Base-by-base conservation (phyloP, 2,329 filamentous ascomycete genomes). In the Calonectria multiphialidica region DNA sequence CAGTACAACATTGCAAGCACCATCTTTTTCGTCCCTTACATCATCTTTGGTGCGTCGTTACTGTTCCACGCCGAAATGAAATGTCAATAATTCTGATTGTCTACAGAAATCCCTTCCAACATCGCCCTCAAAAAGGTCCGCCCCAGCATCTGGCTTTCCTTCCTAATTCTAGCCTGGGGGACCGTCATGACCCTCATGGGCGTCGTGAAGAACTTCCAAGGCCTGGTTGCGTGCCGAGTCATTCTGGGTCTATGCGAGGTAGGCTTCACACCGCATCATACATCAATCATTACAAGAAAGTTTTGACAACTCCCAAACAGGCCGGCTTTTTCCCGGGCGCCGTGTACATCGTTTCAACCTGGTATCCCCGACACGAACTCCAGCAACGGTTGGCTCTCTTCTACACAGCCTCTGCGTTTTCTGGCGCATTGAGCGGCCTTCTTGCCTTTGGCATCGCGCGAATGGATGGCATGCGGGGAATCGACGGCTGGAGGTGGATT, bases 1-100 rank as follows among this genome's bases (percentile, higher is more conserved):
- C 81, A 91, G 72, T 85, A 90, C 44, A 90, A 91, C 68, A 88
- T 90, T 59, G 77, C 82, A 35, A 77, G 75, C 64, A 86, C 88
- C 3, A 86, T 86, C 49, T 92, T 89, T 85, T 91, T 88, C 0
- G 84, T 89, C 1, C 90, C 90, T 10, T 92, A 91, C 72, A 87
- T 90, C 0, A 83, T 77, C 13, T 75, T 72, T 28, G 64, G 74
- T 73, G 30, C 21, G 67, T 30, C 30, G n/a, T 15, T 3, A 16
- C 21, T 9, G 16, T 5, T 16, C 3, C 23, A n/a, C 33, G 3
- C 12, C 63, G 6, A 8, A 5, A 15, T 68, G 37, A 8, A 57
- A 42, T 28, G 33, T n/a, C 40, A 61, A 66, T 28, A 30, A n/a
- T 37, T 44, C 71, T 70, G 16, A 75, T 12, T 3, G 18, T 5